These are phyloP conservation scores for Sequoia sempervirens DNA, from an alignment of 75 land plant genomes.

Conservation along the genomic window DNA sequence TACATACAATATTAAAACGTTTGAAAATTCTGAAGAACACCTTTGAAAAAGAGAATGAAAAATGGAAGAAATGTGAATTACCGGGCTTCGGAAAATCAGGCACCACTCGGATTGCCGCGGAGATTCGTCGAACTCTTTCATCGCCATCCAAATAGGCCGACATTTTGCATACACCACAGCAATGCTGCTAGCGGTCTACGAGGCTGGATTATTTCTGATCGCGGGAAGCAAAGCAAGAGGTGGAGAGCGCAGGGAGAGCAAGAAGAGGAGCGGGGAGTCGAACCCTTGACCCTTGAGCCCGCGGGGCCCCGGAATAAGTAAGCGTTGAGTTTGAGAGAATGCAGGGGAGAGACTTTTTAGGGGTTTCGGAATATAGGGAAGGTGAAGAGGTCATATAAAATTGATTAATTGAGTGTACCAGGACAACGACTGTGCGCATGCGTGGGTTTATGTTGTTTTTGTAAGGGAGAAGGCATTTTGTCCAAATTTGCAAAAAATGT, in stretches of 20 bases:
- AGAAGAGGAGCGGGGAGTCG: neutral
- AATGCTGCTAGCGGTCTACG: neutral
- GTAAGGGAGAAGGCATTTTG: neutral
- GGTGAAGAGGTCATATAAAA: neutral
- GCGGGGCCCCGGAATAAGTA: neutral
- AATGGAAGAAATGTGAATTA: neutral
- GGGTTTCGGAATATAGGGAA: neutral
- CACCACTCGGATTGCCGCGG: slow-evolving; percentile 23
- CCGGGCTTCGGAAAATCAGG: slow-evolving; percentile 47
- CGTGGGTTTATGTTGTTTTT: neutral
- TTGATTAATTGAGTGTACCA: neutral
- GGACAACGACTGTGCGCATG: slow-evolving; percentile 1
- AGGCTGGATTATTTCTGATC: neutral
- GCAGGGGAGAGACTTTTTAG: neutral
- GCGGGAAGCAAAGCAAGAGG: neutral
- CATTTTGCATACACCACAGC: neutral
- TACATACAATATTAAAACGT: neutral
- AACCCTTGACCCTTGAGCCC: slow-evolving; percentile 4
- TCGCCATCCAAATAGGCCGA: slow-evolving; percentile 22
- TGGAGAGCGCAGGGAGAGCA: too few species aligned
- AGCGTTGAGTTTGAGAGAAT: neutral
- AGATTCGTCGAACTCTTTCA: slow-evolving; percentile 21
- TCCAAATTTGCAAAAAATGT: too few species aligned
- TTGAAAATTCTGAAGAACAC: neutral
- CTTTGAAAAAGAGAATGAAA: neutral